Conservation (phyloP, 2,329 filamentous ascomycete species). For the Sporothrix protearum region DNA sequence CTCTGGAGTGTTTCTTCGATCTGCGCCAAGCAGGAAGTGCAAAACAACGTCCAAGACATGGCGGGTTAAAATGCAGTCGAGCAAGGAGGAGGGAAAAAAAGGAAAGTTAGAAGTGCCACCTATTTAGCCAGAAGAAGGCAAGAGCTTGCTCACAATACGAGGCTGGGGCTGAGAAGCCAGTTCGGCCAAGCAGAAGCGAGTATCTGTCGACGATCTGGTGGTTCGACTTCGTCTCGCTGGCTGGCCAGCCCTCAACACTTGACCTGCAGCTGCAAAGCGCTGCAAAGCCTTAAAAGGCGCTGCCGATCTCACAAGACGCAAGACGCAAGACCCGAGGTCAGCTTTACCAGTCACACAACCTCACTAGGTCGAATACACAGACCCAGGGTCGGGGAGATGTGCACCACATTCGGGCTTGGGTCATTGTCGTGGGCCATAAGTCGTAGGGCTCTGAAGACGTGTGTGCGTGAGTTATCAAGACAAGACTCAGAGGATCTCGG, state of each 20-base stretch:
- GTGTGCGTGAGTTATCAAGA: not conserved
- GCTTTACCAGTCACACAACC: not conserved
- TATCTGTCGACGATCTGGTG: not conserved
- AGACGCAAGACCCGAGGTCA: not conserved
- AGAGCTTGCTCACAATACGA: slow-evolving; percentile 13
- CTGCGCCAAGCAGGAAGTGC: not conserved
- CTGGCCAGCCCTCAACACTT: not conserved
- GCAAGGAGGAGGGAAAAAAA: too few species aligned
- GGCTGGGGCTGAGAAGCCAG: slow-evolving; percentile 11
- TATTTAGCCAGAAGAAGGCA: slow-evolving; percentile 5
- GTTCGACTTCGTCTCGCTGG: not conserved
- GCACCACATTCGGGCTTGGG: not conserved
- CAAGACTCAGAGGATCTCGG: not conserved
- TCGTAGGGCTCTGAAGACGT: too few species aligned
- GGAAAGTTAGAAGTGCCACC: not conserved
- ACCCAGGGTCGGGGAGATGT: not conserved
- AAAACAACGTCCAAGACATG: not conserved
- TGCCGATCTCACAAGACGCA: not conserved
- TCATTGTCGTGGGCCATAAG: not conserved
- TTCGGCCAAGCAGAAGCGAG: not conserved
- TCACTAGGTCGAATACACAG: not conserved
- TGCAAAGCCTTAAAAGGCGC: not conserved
- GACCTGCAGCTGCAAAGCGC: not conserved
- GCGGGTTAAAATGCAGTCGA: not conserved
- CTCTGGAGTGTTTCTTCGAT: not conserved